Evolutionary conservation across 495 filamentous ascomycete genomes (phyloP).

Genomic region (Neurospora sp.): DNA sequence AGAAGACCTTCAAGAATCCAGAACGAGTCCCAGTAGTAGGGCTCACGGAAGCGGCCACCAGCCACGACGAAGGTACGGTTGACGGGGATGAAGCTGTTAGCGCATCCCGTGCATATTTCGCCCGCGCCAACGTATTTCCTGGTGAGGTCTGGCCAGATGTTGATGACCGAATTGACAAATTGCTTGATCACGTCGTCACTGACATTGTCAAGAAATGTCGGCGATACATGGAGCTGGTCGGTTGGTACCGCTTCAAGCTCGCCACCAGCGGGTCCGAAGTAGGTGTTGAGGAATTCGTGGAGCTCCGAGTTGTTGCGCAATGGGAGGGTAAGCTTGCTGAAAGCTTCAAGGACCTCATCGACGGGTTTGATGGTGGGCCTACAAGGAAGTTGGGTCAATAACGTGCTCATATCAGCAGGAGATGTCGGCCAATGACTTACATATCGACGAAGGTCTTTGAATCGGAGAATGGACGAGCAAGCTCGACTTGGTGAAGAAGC

Average conservation of each 20-base stretch:
- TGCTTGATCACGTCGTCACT: slow-evolving; percentile 34
- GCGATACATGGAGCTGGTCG: slow-evolving; percentile 28
- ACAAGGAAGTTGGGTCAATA: neutral
- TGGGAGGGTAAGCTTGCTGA: slow-evolving; percentile 31
- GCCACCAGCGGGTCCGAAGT: slow-evolving; percentile 38
- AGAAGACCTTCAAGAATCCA: slow-evolving; percentile 43
- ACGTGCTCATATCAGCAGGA: neutral
- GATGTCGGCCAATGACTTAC: slow-evolving; percentile 20
- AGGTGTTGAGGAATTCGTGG: slow-evolving; percentile 30
- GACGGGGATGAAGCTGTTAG: slow-evolving; percentile 40
- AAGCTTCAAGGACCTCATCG: slow-evolving; percentile 35
- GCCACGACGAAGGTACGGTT: slow-evolving; percentile 44
- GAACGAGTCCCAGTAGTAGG: slow-evolving; percentile 45
- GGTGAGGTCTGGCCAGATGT: slow-evolving; percentile 43
- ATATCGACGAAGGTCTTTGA: slow-evolving; percentile 45
- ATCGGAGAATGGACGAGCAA: slow-evolving; percentile 38
- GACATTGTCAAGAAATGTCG: slow-evolving; percentile 33
- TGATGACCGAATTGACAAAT: slow-evolving; percentile 37
- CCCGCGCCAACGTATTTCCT: slow-evolving; percentile 30
- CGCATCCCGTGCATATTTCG: slow-evolving; percentile 31
- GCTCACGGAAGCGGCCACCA: slow-evolving; percentile 41
- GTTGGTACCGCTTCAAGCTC: slow-evolving; percentile 36
- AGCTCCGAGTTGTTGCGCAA: slow-evolving; percentile 40
- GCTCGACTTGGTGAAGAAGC: slow-evolving; percentile 36
- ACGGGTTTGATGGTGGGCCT: slow-evolving; percentile 38